phyloP scores from a whole-genome alignment of 2,329 filamentous ascomycete genomes.

The Phaeosphaeria sp. region DNA sequence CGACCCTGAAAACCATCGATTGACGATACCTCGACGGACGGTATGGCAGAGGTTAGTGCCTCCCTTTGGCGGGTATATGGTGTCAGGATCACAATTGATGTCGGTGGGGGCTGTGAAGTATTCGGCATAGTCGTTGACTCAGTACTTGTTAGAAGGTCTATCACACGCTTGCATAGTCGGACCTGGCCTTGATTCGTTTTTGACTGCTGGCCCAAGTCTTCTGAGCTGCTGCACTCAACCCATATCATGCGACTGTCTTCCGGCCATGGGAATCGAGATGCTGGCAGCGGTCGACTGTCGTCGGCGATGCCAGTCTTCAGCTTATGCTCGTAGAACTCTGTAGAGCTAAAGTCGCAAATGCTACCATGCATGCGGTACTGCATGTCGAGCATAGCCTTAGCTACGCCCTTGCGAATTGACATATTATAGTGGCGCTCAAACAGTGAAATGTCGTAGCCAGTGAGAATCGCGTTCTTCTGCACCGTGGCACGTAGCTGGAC shows the following conservation, averaged over 20 bases:
- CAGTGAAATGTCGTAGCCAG: conserved; percentile 52
- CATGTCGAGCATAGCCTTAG: conserved; percentile 52
- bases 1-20: conserved; percentile 55
- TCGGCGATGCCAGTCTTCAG: conserved; percentile 44
- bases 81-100: conserved; percentile 49
- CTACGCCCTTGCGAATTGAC: conserved; percentile 15
- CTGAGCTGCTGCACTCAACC: conserved; percentile 44
- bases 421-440: conserved; percentile 52
- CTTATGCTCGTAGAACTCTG: conserved; percentile 49
- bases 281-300: conserved; percentile 24
- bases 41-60: conserved; percentile 32
- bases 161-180: conserved; percentile 44
- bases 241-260: conserved; percentile 40
- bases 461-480: conserved; percentile 40
- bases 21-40: conserved; percentile 43
- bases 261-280: conserved; percentile 30
- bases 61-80: conserved; percentile 51
- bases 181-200: conserved; percentile 51
- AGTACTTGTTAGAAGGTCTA: conserved; percentile 35
- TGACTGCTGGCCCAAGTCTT: conserved; percentile 49
- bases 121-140: not conserved
- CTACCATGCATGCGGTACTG: conserved; percentile 55
- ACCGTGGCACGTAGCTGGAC: conserved; percentile 56
- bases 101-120: not conserved
- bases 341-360: conserved; percentile 51